Base-by-base conservation (phyloP, 179 eudicot genomes). In the Vitellaria paradoxa region DNA sequence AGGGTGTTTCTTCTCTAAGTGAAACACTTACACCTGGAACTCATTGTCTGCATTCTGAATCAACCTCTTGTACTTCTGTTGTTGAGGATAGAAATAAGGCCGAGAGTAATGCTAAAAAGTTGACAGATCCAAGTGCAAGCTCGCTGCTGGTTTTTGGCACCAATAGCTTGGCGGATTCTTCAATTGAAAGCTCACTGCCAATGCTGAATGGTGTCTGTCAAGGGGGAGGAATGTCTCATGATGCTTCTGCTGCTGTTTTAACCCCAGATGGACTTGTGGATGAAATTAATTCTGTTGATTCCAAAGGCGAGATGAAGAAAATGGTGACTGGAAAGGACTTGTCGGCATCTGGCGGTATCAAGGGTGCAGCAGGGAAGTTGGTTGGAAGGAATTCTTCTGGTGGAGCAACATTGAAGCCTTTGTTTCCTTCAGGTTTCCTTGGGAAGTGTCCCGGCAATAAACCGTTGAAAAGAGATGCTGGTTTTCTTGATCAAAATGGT, bases 351-450 rank as follows among this genome's bases (percentile, higher is more conserved):
- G 24, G 57, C 56, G 47, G 52, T 65, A 60, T 40, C 49, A 82
- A 70, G 26, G 61, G 42, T 56, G 74, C 59, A 69, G 65, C 63
- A 52, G 30, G 18, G 65, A 77, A 70, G 68, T 50, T 9, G 7
- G 49, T 40, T 63, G 52, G 68, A 15, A 26, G 50, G n/a, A 40
- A 37, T 37, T 49, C 20, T 61, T 82, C 74, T 30, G 37, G 2
- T 24, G 76, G 76, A 61, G 70, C 73, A 72, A 86, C 82, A 21
- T 50, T 55, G 18, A 84, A 84, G 81, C 89, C 89, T 80, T 77
- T 86, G 12, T 71, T 84, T 68, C 21, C 79, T 55, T 82, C 81
- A 6, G 87, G 87, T 70, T 84, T 86, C 70, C 82, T 84, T 45
- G 82, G 69, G n/a, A 80, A 80, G 73, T 59, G 12, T 50, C 68